Evolutionary conservation across 108 stramenopile genomes (phyloP).

Genomic region (Cyclotella kingstonii): DNA sequence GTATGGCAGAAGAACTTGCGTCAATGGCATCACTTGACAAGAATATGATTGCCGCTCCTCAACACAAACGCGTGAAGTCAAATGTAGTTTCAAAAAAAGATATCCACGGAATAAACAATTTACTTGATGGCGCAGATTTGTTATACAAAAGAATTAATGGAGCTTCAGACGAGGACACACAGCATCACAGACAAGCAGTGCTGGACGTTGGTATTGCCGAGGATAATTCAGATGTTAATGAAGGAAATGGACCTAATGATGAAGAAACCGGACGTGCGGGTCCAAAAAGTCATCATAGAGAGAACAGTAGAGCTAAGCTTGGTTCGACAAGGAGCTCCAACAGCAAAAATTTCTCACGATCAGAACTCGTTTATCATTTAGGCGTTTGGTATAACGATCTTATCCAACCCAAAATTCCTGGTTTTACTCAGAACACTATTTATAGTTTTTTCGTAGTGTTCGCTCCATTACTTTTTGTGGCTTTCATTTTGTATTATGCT

Average conservation of each 20-base stretch:
- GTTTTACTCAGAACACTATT: conserved; percentile 12
- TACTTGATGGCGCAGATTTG: conserved; percentile 22
- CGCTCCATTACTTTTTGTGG: conserved; percentile 24
- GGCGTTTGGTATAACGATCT: conserved; percentile 32
- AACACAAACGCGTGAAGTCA: not conserved
- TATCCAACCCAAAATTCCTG: conserved; percentile 31
- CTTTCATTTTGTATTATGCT: conserved; percentile 41
- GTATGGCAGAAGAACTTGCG: conserved; percentile 36
- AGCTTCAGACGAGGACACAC: not conserved
- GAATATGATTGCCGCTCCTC: not conserved
- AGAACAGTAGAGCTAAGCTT: not conserved
- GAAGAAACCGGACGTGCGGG: conserved; percentile 36
- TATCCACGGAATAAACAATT: conserved; percentile 32
- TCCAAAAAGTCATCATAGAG: not conserved
- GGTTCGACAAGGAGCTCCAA: conserved; percentile 1
- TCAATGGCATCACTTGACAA: conserved; percentile 18
- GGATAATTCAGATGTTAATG: not conserved
- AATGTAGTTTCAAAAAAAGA: not conserved
- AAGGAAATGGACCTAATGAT: conserved; percentile 4
- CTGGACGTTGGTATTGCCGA: not conserved
- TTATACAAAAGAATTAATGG: conserved; percentile 14
- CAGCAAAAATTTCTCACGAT: not conserved
- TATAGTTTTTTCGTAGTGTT: conserved; percentile 24
- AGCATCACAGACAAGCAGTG: not conserved
- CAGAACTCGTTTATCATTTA: conserved; percentile 7